phyloP scores from a whole-genome alignment of 352 stramenopile genomes.

The Pythium coloratum region DNA sequence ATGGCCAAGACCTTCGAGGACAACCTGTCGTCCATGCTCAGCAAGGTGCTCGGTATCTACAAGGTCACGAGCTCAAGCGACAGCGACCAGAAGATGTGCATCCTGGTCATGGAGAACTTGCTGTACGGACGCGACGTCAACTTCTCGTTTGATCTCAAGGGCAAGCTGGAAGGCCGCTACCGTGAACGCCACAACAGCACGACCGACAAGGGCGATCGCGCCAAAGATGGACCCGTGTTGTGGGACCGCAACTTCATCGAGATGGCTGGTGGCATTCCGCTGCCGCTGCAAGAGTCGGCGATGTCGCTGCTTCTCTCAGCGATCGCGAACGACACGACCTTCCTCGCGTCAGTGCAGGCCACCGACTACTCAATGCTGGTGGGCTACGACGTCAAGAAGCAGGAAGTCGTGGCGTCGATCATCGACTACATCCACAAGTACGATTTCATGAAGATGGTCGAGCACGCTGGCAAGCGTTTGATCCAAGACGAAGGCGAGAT shows the following conservation, averaged over 20 bases:
- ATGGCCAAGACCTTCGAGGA: constrained; percentile 89
- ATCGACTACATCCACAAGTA: constrained; percentile 93
- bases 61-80: constrained; percentile 78
- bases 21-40: constrained; percentile 85
- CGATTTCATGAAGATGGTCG: constrained; percentile 90
- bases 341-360: constrained; percentile 81
- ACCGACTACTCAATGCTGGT: constrained; percentile 90
- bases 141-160: constrained; percentile 87
- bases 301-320: constrained; percentile 78
- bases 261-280: constrained; percentile 74
- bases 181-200: constrained; percentile 31
- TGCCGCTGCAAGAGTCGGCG: constrained; percentile 82
- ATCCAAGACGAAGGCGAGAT: constrained; percentile 90
- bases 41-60: constrained; percentile 87
- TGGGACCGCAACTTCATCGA: constrained; percentile 90
- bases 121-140: constrained; percentile 85
- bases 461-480: constrained; percentile 85
- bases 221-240: constrained; percentile 47
- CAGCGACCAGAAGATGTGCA: constrained; percentile 78
- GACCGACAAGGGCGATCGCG: constrained; percentile 15
- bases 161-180: constrained; percentile 87
- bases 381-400: constrained; percentile 83
- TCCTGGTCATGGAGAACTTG: constrained; percentile 89
- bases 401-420: constrained; percentile 86
- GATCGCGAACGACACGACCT: constrained; percentile 85